Conservation (phyloP, 2,329 filamentous ascomycete genomes). For the Ophiocordyceps australis region DNA sequence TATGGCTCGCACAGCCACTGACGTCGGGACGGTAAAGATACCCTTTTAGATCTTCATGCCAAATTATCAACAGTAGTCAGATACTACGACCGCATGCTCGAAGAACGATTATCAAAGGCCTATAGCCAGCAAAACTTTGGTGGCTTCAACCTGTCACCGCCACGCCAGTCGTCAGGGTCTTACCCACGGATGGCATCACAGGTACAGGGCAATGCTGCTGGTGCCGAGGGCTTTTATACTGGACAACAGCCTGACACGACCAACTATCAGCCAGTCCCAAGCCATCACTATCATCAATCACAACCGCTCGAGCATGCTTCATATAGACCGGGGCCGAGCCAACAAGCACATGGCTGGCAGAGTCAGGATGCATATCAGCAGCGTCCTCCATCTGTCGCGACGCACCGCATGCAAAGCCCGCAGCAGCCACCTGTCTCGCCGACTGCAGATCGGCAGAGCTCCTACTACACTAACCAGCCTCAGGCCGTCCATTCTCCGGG, state of each 20-base stretch:
- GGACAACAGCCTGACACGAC: constrained; percentile 39
- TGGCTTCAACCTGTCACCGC: constrained; percentile 39
- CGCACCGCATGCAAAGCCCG: constrained; percentile 10
- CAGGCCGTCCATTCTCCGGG: constrained; percentile 13
- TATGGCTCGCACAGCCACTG: constrained; percentile 1
- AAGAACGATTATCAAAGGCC: constrained; percentile 82
- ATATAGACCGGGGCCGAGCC: constrained; percentile 22
- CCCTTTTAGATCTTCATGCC: constrained; percentile 79
- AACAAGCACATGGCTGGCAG: no score
- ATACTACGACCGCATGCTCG: constrained; percentile 96
- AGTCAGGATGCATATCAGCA: constrained; percentile 13
- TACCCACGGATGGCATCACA: constrained; percentile 54
- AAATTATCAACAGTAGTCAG: constrained; percentile 92
- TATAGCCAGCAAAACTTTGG: constrained; percentile 67
- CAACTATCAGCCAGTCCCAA: no score
- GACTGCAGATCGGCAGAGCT: constrained; percentile 30
- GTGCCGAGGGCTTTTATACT: constrained; percentile 69
- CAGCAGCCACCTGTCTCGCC: constrained; percentile 11
- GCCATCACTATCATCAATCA: no score
- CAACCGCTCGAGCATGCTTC: constrained; percentile 22
- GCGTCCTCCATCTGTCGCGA: constrained; percentile 7
- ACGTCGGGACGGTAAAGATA: constrained; percentile 43
- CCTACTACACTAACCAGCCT: constrained; percentile 37
- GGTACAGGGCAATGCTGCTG: constrained; percentile 25
- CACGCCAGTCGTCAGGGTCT: constrained; percentile 34